A percentile compares a stretch with the other conserved stretches of the same genome.
These are phyloP conservation scores for Phytophthora ramorum DNA, from an alignment of 352 stramenopile genomes.

Conservation along the genomic window DNA sequence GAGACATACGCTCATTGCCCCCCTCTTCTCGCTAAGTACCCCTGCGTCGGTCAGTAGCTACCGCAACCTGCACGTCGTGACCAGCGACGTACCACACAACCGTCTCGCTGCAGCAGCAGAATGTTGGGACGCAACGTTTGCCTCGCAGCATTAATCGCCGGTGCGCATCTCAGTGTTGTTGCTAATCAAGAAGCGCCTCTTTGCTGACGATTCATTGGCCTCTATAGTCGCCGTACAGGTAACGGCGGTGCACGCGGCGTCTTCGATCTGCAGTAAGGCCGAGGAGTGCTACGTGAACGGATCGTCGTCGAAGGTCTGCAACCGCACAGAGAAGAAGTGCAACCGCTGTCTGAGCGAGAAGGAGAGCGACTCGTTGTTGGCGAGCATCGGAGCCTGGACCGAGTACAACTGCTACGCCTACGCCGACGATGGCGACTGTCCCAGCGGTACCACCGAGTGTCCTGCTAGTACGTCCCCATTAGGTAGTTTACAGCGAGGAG, in stretches of 20 bases:
- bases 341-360: conserved; percentile 49
- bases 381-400: conserved; percentile 27
- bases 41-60: not conserved
- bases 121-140: conserved; percentile 40
- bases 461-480: conserved; percentile 34
- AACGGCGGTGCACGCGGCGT: conserved; percentile 21
- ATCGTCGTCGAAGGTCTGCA: conserved; percentile 49
- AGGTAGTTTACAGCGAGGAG: not conserved
- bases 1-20: not conserved
- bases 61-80: conserved; percentile 18
- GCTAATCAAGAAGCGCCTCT: not conserved
- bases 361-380: conserved; percentile 31
- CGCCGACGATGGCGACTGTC: conserved; percentile 45
- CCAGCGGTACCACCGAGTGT: conserved; percentile 46
- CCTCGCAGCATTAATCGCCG: conserved; percentile 34
- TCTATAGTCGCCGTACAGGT: conserved; percentile 32
- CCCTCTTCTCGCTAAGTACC: not conserved
- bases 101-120: not conserved
- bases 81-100: conserved; percentile 22
- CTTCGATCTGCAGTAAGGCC: conserved; percentile 41
- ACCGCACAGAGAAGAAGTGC: conserved; percentile 51
- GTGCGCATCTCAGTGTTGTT: conserved; percentile 13
- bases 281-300: conserved; percentile 60
- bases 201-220: not conserved
- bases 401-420: conserved; percentile 61